These are phyloP conservation scores for Leccinum variabile DNA, from an alignment of 1,284 basidiomycete genomes.

Conservation along the genomic window DNA sequence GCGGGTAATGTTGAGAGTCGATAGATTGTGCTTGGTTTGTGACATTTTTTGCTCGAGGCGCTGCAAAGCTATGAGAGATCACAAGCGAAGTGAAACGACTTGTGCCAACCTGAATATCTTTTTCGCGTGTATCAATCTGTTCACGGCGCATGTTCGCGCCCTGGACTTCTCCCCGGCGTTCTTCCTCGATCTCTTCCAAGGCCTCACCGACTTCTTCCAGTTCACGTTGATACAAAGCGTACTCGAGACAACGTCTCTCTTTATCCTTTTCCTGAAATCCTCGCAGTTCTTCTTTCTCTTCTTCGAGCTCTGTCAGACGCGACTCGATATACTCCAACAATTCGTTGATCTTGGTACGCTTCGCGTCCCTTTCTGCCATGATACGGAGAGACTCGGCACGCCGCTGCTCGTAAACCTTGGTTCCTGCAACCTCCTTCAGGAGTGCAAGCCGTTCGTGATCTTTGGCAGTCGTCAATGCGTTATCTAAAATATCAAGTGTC, in stretches of 20 bases:
- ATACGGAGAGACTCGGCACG: conserved; percentile 90
- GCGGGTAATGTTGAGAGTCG: conserved; percentile 68
- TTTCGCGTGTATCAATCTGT: conserved; percentile 82
- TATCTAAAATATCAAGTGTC: conserved; percentile 55
- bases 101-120: conserved; percentile 69
- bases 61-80: conserved; percentile 39
- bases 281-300: conserved; percentile 96
- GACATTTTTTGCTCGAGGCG: conserved; percentile 74
- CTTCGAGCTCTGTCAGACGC: conserved; percentile 87
- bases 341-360: conserved; percentile 89
- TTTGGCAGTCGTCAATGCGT: conserved; percentile 97
- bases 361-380: conserved; percentile 95
- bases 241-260: conserved; percentile 93
- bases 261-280: conserved; percentile 96
- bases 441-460: conserved; percentile 92
- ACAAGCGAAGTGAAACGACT: conserved; percentile 7
- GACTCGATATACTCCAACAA: conserved; percentile 90
- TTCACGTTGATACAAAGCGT: conserved; percentile 90
- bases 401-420: conserved; percentile 96
- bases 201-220: conserved; percentile 85
- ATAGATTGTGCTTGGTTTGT: conserved; percentile 67
- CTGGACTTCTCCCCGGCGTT: conserved; percentile 81
- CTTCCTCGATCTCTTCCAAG: conserved; percentile 82
- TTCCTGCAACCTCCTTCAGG: conserved; percentile 97
- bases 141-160: conserved; percentile 78